A percentile compares a stretch with the other conserved stretches of the same genome.
phyloP scores from a whole-genome alignment of 441 rosid species.

The Mallotus japonicus region DNA sequence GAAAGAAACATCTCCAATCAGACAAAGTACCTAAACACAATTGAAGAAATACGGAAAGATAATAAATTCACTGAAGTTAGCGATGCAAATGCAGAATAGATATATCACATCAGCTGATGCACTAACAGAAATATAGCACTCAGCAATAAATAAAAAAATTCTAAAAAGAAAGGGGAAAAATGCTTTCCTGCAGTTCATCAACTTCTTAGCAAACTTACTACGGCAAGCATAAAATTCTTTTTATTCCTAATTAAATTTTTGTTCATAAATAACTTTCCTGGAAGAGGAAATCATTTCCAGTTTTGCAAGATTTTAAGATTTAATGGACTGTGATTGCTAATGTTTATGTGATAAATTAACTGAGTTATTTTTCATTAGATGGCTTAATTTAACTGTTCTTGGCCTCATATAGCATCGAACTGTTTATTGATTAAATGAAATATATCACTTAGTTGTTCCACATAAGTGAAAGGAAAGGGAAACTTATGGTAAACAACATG shows the following conservation, averaged over 20 bases:
- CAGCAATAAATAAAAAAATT: neutral
- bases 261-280: neutral
- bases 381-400: neutral
- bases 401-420: neutral
- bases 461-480: neutral
- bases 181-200: neutral
- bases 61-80: neutral
- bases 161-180: neutral
- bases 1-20: slow-evolving; percentile 93
- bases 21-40: slow-evolving; percentile 61
- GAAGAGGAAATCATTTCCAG: neutral
- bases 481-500: neutral
- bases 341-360: neutral
- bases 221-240: too few species aligned
- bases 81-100: neutral
- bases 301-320: neutral
- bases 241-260: neutral
- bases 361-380: too few species aligned
- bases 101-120: neutral
- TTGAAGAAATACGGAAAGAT: slow-evolving; percentile 12
- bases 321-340: neutral
- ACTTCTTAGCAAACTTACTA: neutral
- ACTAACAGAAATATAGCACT: neutral
- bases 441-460: neutral
- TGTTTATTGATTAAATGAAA: too few species aligned